phyloP scores from a whole-genome alignment of 257 asterid species.

The Solanum sejunctum region DNA sequence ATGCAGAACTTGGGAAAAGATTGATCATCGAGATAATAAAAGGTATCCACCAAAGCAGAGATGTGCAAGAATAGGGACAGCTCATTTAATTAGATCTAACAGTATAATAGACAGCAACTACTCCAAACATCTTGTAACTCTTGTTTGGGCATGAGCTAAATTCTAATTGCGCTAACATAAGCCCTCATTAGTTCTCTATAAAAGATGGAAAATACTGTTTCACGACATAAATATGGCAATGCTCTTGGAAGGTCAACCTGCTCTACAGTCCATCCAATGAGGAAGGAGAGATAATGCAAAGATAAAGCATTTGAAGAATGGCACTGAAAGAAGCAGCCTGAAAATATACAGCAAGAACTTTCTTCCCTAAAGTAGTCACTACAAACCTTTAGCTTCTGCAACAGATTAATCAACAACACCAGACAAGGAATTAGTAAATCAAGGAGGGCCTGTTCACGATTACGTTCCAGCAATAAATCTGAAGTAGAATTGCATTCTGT shows the following conservation, averaged over 20 bases:
- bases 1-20: background rate
- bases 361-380: background rate
- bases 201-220: background rate
- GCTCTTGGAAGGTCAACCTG: background rate
- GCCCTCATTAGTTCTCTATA: background rate
- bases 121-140: background rate
- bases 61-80: background rate
- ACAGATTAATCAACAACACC: constrained; percentile 63
- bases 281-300: background rate
- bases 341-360: background rate
- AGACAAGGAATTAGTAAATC: constrained; percentile 82
- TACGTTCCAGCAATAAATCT: constrained; percentile 84
- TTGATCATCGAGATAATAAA: background rate
- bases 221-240: background rate
- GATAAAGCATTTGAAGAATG: background rate
- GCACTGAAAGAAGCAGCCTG: background rate
- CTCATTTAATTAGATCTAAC: background rate
- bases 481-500: constrained; percentile 82
- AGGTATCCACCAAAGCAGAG: background rate
- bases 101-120: background rate
- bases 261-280: background rate
- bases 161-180: background rate
- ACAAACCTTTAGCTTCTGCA: constrained; percentile 75
- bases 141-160: background rate
- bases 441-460: constrained; percentile 75